These are phyloP conservation scores for Bathelium albidoporum DNA, from an alignment of 495 filamentous ascomycete species.

Conservation along the genomic window DNA sequence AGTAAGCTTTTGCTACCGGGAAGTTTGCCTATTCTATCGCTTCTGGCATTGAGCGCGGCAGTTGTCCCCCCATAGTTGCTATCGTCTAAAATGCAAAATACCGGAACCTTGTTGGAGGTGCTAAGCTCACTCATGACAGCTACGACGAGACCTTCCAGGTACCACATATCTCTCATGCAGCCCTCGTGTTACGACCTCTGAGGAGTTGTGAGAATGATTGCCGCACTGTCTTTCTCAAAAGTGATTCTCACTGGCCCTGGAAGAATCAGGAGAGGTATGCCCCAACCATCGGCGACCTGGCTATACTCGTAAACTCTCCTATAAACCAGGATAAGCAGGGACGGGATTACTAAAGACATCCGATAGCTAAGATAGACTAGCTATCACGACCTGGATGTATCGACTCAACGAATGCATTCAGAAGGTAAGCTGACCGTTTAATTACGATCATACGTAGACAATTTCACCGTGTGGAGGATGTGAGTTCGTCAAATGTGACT, in stretches of 20 bases:
- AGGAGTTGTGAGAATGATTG: constrained; percentile 33
- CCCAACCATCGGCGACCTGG: constrained; percentile 20
- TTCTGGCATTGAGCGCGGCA: constrained; percentile 23
- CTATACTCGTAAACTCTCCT: constrained; percentile 17
- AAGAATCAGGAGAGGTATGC: constrained; percentile 33
- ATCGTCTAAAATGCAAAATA: constrained; percentile 41
- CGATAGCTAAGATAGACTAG: constrained; percentile 37
- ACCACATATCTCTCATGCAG: constrained; percentile 35
- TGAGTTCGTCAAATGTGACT: constrained; percentile 33
- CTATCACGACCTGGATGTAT: constrained; percentile 36
- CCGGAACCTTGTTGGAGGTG: constrained; percentile 30
- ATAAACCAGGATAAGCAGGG: constrained; percentile 28
- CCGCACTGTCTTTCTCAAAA: constrained; percentile 37
- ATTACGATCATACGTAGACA: not conserved
- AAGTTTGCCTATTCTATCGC: constrained; percentile 29
- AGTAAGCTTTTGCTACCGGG: constrained; percentile 29
- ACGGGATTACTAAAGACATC: constrained; percentile 36
- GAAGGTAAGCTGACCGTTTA: constrained; percentile 22
- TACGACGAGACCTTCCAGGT: constrained; percentile 39
- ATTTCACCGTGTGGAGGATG: constrained; percentile 19
- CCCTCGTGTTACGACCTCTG: constrained; percentile 36
- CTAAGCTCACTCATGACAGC: constrained; percentile 26
- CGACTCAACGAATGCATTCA: constrained; percentile 35
- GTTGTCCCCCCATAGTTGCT: constrained; percentile 30
- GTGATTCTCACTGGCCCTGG: constrained; percentile 32